phyloP scores from a whole-genome alignment of 371 early-diverging fungal species.

The Mucor irregularis region DNA sequence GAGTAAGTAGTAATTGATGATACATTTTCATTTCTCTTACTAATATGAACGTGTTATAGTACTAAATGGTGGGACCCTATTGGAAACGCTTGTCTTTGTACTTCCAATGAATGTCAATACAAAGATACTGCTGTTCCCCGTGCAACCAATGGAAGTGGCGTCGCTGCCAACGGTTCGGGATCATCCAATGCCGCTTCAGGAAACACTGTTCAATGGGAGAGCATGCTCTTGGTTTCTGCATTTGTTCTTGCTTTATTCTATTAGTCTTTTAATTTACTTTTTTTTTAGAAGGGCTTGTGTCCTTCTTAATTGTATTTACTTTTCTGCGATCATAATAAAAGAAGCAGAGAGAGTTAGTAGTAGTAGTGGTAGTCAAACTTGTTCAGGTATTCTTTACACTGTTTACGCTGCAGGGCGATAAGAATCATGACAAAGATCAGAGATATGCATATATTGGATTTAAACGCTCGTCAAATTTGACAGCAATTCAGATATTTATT shows the following conservation, averaged over 20 bases:
- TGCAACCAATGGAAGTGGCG: conserved; percentile 4
- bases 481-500: no score
- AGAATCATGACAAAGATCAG: no score
- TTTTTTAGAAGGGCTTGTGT: no score
- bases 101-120: conserved; percentile 44
- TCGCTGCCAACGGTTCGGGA: conserved; percentile 10
- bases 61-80: conserved; percentile 75
- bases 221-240: not conserved
- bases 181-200: conserved; percentile 2
- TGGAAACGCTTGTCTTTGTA: conserved; percentile 49
- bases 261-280: no score
- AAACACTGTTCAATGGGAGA: not conserved
- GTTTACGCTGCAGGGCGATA: no score
- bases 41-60: conserved; percentile 14
- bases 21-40: not conserved
- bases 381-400: no score
- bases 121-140: conserved; percentile 46
- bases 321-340: no score
- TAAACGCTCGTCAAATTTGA: no score
- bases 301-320: no score
- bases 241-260: not conserved
- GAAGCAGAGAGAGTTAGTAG: no score
- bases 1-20: conserved; percentile 41
- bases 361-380: no score
- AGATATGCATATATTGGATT: no score